phyloP scores from a whole-genome alignment of 2,329 filamentous ascomycete species.

The Diplodia corticola region DNA sequence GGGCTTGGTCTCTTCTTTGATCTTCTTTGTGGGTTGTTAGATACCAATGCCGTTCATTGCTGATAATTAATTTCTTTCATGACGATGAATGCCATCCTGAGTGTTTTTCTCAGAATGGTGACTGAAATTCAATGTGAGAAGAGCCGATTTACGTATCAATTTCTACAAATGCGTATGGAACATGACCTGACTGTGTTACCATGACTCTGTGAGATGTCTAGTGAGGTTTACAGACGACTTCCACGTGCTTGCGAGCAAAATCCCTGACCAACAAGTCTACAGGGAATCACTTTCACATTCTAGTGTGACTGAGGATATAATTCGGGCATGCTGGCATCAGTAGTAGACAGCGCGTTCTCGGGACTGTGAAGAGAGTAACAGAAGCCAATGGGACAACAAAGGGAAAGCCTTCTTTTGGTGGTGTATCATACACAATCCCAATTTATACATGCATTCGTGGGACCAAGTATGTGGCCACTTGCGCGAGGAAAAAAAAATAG shows the following conservation, averaged over 20 bases:
- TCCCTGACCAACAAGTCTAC: too few relatives aligned
- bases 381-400: constrained; percentile 1
- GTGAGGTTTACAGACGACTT: too few relatives aligned
- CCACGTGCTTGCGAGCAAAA: too few relatives aligned
- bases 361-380: neutral
- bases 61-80: constrained; percentile 1
- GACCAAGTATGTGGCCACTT: neutral
- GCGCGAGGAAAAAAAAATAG: neutral
- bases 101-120: too few relatives aligned
- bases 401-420: constrained; percentile 9
- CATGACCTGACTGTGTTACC: too few relatives aligned
- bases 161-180: too few relatives aligned
- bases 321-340: neutral
- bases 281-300: too few relatives aligned
- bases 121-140: too few relatives aligned
- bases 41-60: constrained; percentile 20
- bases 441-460: constrained; percentile 6
- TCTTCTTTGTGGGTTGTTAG: neutral
- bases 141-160: too few relatives aligned
- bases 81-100: too few relatives aligned
- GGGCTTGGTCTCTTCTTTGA: neutral
- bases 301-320: too few relatives aligned
- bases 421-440: constrained; percentile 11
- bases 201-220: too few relatives aligned
- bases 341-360: neutral